A percentile compares a stretch with the other conserved stretches of the same genome.
Conservation (phyloP, 139 green algal genomes). For the Edaphochlamys debaryana region DNA sequence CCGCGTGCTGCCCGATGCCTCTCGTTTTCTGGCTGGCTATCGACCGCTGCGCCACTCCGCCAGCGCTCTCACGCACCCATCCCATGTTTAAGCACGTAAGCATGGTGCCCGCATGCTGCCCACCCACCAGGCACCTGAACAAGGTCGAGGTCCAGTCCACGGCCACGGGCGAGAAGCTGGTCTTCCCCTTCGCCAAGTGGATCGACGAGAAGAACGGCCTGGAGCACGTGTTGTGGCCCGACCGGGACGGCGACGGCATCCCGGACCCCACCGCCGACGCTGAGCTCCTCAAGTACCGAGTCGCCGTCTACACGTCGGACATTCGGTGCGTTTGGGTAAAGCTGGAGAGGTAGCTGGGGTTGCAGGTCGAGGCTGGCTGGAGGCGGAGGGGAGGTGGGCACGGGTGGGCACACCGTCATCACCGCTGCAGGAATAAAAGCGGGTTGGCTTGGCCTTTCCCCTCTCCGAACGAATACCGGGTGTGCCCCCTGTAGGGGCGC, state of each 20-base stretch:
- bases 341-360: too few relatives aligned
- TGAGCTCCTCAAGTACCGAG: conserved; percentile 56
- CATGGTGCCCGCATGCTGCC: conserved; percentile 54
- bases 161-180: conserved; percentile 48
- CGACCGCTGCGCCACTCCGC: too few relatives aligned
- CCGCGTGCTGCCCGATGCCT: too few relatives aligned
- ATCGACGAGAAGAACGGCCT: conserved; percentile 54
- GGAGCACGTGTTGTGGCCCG: conserved; percentile 52
- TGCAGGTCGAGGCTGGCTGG: background rate
- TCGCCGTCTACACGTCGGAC: conserved; percentile 50
- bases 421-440: too few relatives aligned
- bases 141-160: conserved; percentile 11
- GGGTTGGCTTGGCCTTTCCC: too few relatives aligned
- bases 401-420: too few relatives aligned
- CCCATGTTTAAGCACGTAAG: too few relatives aligned
- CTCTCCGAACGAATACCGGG: too few relatives aligned
- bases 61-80: too few relatives aligned
- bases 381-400: too few relatives aligned
- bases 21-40: too few relatives aligned
- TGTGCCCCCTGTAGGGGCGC: conserved; percentile 27
- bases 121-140: conserved; percentile 21
- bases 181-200: conserved; percentile 63
- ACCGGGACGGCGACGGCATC: conserved; percentile 59
- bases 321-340: conserved; percentile 30
- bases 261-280: conserved; percentile 44